These are phyloP conservation scores for Amauroascus verrucosus DNA, from an alignment of 2,329 filamentous ascomycete genomes.

Conservation along the genomic window DNA sequence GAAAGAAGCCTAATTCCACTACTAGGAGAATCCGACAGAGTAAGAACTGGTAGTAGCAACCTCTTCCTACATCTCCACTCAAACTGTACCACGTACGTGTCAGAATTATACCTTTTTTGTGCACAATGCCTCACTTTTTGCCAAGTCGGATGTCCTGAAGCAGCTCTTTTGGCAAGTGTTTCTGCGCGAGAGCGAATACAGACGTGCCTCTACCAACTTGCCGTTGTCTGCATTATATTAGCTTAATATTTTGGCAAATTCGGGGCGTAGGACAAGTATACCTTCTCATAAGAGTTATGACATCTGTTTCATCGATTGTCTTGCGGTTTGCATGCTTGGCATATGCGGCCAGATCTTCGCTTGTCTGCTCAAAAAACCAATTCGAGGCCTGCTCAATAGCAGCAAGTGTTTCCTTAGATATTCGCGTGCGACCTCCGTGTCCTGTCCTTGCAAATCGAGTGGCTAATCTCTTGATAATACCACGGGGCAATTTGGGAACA, in stretches of 20 bases:
- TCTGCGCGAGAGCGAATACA: slow-evolving; percentile 74
- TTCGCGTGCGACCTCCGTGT: slow-evolving; percentile 55
- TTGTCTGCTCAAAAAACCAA: slow-evolving; percentile 84
- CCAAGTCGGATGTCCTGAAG: slow-evolving; percentile 57
- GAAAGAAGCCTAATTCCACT: slow-evolving; percentile 68
- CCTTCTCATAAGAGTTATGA: slow-evolving; percentile 74
- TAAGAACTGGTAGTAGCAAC: slow-evolving; percentile 54
- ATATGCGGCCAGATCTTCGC: slow-evolving; percentile 69
- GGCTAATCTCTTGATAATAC: slow-evolving; percentile 57
- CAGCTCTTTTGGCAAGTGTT: slow-evolving; percentile 69
- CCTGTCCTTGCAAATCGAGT: slow-evolving; percentile 60
- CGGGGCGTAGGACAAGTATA: slow-evolving; percentile 37
- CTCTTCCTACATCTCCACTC: slow-evolving; percentile 11
- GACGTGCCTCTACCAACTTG: slow-evolving; percentile 62
- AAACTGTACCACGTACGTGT: not conserved
- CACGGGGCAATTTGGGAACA: slow-evolving; percentile 62
- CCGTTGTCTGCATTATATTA: slow-evolving; percentile 53
- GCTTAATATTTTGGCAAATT: slow-evolving; percentile 20
- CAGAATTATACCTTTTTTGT: slow-evolving; percentile 17
- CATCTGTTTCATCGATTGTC: slow-evolving; percentile 75
- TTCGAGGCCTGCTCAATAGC: slow-evolving; percentile 72
- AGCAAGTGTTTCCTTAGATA: slow-evolving; percentile 62
- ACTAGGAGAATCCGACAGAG: slow-evolving; percentile 65
- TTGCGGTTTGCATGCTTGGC: slow-evolving; percentile 72
- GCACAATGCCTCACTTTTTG: slow-evolving; percentile 9